Conservation (phyloP, 495 filamentous ascomycete species). For the Durotheca rogersii region DNA sequence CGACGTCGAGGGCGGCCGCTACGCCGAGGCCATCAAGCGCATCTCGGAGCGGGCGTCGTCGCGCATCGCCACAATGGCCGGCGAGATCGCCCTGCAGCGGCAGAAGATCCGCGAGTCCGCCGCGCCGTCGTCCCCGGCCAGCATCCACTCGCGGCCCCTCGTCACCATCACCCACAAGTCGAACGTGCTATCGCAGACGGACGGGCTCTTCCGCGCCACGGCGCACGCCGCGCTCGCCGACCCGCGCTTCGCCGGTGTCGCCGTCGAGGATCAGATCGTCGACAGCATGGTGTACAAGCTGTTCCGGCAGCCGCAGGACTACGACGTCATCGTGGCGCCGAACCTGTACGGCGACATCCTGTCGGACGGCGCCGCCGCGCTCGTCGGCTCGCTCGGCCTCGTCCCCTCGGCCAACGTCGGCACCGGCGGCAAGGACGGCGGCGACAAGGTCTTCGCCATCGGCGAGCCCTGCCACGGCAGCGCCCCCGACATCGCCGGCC, state of each 20-base stretch:
- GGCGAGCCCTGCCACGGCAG: slow-evolving; percentile 97
- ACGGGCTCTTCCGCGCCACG: slow-evolving; percentile 89
- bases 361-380: slow-evolving; percentile 90
- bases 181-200: slow-evolving; percentile 94
- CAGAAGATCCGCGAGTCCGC: slow-evolving; percentile 68
- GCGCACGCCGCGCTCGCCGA: slow-evolving; percentile 68
- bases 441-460: slow-evolving; percentile 91
- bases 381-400: slow-evolving; percentile 90
- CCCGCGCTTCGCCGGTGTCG: slow-evolving; percentile 58
- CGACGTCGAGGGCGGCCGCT: slow-evolving; percentile 63
- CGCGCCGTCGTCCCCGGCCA: slow-evolving; percentile 41
- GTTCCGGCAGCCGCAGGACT: slow-evolving; percentile 88
- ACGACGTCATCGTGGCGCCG: slow-evolving; percentile 97
- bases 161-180: slow-evolving; percentile 99
- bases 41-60: slow-evolving; percentile 80
- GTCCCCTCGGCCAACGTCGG: slow-evolving; percentile 98
- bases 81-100: slow-evolving; percentile 86
- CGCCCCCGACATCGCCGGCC: slow-evolving; percentile 93
- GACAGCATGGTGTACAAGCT: slow-evolving; percentile 99
- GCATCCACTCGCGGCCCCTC: slow-evolving; percentile 66
- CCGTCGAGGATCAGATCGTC: slow-evolving; percentile 95
- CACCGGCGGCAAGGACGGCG: no score
- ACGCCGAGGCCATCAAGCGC: slow-evolving; percentile 96
- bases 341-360: slow-evolving; percentile 98
- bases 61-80: slow-evolving; percentile 88